Evolutionary conservation across 2,329 filamentous ascomycete genomes (phyloP).

Genomic region (Beauveria varroae): DNA sequence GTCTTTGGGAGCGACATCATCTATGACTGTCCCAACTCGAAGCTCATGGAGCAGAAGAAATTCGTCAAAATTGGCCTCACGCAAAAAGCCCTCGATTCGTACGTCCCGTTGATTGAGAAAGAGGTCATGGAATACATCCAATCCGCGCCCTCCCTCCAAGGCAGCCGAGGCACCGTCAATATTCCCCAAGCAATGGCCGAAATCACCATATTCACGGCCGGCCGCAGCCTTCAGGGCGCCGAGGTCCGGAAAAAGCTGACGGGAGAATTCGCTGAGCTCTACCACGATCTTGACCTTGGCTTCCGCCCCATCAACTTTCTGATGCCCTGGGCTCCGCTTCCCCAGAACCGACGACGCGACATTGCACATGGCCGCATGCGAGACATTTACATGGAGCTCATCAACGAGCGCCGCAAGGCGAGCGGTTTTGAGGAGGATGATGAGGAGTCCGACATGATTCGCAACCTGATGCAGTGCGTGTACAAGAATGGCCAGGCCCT

Average conservation of each 20-base stretch:
- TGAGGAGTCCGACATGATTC: constrained; percentile 63
- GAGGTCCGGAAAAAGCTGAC: constrained; percentile 67
- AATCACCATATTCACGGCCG: constrained; percentile 74
- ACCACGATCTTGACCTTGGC: constrained; percentile 68
- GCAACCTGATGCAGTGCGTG: constrained; percentile 66
- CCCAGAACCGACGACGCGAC: constrained; percentile 67
- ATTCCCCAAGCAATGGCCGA: constrained; percentile 63
- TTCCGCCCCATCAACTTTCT: constrained; percentile 78
- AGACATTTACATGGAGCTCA: constrained; percentile 63
- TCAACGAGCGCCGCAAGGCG: constrained; percentile 50
- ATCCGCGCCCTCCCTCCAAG: constrained; percentile 47
- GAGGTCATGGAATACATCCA: constrained; percentile 63
- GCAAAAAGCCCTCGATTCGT: constrained; percentile 52
- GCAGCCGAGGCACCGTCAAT: constrained; percentile 52
- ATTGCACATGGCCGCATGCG: constrained; percentile 63
- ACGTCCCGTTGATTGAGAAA: constrained; percentile 64
- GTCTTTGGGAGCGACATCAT: constrained; percentile 72
- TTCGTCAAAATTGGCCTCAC: constrained; percentile 68
- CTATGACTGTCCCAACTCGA: constrained; percentile 77
- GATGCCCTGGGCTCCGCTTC: constrained; percentile 70
- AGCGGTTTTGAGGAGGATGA: constrained; percentile 35
- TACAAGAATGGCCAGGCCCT: constrained; percentile 67
- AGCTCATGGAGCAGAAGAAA: constrained; percentile 87
- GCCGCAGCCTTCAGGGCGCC: constrained; percentile 65
- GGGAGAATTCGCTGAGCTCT: constrained; percentile 64